These are phyloP conservation scores for Alternaria sp. DNA, from an alignment of 2,329 filamentous ascomycete genomes.

Conservation along the genomic window DNA sequence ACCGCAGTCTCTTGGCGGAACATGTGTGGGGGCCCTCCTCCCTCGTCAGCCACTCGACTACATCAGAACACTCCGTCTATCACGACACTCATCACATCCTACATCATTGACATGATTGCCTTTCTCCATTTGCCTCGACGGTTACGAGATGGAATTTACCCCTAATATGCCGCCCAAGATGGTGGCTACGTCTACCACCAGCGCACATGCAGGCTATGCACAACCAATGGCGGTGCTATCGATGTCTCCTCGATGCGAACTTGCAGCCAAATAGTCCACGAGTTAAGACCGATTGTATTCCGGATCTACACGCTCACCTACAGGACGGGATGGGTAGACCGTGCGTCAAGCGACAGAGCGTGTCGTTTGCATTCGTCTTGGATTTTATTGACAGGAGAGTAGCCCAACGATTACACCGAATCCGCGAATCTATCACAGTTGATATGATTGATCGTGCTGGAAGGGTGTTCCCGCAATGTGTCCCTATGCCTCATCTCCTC, in stretches of 20 bases:
- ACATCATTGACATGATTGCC: not conserved
- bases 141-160: not conserved
- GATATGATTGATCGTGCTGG: not conserved
- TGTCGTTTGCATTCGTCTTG: not conserved
- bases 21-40: not conserved
- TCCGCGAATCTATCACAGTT: not conserved
- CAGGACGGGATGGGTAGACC: not conserved
- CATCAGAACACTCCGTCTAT: not conserved
- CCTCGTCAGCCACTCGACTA: not conserved
- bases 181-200: not conserved
- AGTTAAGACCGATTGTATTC: not conserved
- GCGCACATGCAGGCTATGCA: not conserved
- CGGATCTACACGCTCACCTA: not conserved
- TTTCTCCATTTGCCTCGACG: not conserved
- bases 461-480: not conserved
- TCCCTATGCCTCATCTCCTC: not conserved
- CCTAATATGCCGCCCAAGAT: not conserved
- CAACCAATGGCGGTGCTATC: not conserved
- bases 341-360: not conserved
- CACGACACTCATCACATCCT: not conserved
- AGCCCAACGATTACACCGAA: not conserved
- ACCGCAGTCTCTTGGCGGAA: not conserved
- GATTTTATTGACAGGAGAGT: not conserved
- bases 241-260: not conserved
- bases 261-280: not conserved